Percentiles rank a stretch among this genome's conserved stretches.
Evolutionary conservation across 768 basidiomycete genomes (phyloP).

Genomic region (Boletus insuetus): DNA sequence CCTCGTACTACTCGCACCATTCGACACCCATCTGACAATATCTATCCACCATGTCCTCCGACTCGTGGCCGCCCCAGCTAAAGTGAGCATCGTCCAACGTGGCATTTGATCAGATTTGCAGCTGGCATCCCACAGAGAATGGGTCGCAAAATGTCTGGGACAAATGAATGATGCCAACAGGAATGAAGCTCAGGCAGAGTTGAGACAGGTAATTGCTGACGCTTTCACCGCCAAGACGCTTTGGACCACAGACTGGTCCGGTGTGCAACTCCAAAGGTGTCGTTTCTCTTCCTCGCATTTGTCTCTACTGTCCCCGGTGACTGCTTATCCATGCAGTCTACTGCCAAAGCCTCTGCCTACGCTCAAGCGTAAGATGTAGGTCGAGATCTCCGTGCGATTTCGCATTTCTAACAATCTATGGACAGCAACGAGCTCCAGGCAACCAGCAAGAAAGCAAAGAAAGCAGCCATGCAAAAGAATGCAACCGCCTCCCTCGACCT

Average conservation of each 20-base stretch:
- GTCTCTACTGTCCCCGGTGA: conserved; percentile 21
- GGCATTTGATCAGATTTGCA: conserved; percentile 6
- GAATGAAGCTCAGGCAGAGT: conserved; percentile 84
- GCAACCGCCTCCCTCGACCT: conserved; percentile 44
- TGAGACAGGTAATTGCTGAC: conserved; percentile 95
- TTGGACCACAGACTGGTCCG: conserved; percentile 93
- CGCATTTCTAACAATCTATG: conserved; percentile 8
- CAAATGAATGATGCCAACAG: conserved; percentile 90
- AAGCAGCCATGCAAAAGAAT: conserved; percentile 43
- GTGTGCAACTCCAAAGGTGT: conserved; percentile 84
- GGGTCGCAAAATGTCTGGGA: conserved; percentile 91
- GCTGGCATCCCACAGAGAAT: conserved; percentile 58
- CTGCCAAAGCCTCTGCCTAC: conserved; percentile 55
- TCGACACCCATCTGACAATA: background rate
- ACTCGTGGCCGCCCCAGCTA: conserved; percentile 78
- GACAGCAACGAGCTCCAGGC: conserved; percentile 37
- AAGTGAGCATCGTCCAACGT: conserved; percentile 47
- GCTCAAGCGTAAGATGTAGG: conserved; percentile 72
- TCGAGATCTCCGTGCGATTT: background rate
- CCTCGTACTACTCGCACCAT: background rate
- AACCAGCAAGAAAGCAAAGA: conserved; percentile 64
- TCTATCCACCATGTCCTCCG: conserved; percentile 55
- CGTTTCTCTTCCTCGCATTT: background rate
- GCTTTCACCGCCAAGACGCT: conserved; percentile 82
- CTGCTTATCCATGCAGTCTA: conserved; percentile 41